A percentile compares a stretch with the other conserved stretches of the same genome.
These are phyloP conservation scores for Venustampulla echinocandica DNA, from an alignment of 495 filamentous ascomycete genomes.

Conservation along the genomic window DNA sequence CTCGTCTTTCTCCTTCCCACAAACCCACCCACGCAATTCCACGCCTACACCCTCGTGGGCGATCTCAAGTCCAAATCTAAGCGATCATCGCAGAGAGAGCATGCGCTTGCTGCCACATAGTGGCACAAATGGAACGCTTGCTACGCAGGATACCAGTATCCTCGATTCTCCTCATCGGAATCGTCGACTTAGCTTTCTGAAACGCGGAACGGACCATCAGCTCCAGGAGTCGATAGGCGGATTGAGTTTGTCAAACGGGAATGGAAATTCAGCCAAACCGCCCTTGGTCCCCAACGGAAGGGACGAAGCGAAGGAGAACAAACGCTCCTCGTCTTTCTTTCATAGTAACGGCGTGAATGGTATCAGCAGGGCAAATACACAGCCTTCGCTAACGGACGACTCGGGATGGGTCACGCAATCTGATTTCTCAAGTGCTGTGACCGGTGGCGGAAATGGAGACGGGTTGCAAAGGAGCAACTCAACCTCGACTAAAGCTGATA, in stretches of 20 bases:
- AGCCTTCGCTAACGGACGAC: constrained; percentile 9
- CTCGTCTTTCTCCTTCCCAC: constrained; percentile 37
- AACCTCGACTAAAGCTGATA: constrained; percentile 1
- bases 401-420: constrained; percentile 11
- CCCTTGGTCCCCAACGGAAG: neutral
- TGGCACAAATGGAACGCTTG: constrained; percentile 16
- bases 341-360: neutral
- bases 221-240: neutral
- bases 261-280: neutral
- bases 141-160: constrained; percentile 11
- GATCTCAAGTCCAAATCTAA: constrained; percentile 3
- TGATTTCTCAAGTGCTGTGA: neutral
- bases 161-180: constrained; percentile 11
- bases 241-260: neutral
- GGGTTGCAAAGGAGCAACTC: constrained; percentile 2
- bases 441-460: neutral
- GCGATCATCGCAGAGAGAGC: neutral
- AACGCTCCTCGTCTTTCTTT: constrained; percentile 7
- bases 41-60: constrained; percentile 8
- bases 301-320: constrained; percentile 6
- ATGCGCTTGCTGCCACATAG: constrained; percentile 1
- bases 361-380: constrained; percentile 4
- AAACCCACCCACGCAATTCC: constrained; percentile 4
- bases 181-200: constrained; percentile 6
- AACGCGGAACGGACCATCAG: neutral